Conservation (phyloP, 2,329 filamentous ascomycete species). For the Lasiodiplodia gonubiensis region DNA sequence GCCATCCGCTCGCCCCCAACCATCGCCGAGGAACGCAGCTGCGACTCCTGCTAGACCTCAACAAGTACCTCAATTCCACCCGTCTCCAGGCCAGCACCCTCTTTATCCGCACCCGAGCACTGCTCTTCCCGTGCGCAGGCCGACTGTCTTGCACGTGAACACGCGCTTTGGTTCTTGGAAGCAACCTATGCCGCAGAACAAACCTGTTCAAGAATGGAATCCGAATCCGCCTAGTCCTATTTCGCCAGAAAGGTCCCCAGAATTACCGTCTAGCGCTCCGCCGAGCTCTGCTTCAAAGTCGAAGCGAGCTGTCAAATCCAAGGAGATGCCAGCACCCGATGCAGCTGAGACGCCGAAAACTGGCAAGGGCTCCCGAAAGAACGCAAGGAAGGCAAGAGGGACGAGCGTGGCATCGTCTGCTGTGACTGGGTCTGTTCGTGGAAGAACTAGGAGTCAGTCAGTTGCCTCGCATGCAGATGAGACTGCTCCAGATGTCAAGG, state of each 20-base stretch:
- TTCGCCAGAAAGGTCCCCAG: slow-evolving; percentile 20
- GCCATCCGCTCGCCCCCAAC: slow-evolving; percentile 1
- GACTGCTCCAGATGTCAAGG: slow-evolving; percentile 52
- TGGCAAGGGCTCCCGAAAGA: slow-evolving; percentile 9
- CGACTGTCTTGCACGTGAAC: not conserved
- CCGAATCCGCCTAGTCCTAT: slow-evolving; percentile 22
- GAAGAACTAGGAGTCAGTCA: slow-evolving; percentile 56
- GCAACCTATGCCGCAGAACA: slow-evolving; percentile 11
- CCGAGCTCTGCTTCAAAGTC: slow-evolving; percentile 12
- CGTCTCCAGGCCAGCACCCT: not conserved
- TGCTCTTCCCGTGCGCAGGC: slow-evolving; percentile 1
- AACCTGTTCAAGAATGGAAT: slow-evolving; percentile 16
- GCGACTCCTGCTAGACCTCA: slow-evolving; percentile 6
- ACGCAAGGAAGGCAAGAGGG: slow-evolving; percentile 31
- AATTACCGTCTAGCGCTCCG: slow-evolving; percentile 2
- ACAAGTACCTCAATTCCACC: slow-evolving; percentile 10
- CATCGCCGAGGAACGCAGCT: slow-evolving; percentile 11
- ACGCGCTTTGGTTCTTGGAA: slow-evolving; percentile 26
- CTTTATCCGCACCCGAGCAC: slow-evolving; percentile 16
- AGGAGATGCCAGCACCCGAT: slow-evolving; percentile 28
- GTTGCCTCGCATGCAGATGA: slow-evolving; percentile 54
- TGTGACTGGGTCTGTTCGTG: slow-evolving; percentile 51
- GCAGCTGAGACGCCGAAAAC: slow-evolving; percentile 18
- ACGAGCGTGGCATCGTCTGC: slow-evolving; percentile 54
- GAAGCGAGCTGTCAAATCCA: slow-evolving; percentile 20